These are phyloP conservation scores for Penicillium nucicola DNA, from an alignment of 495 filamentous ascomycete species.

Conservation along the genomic window DNA sequence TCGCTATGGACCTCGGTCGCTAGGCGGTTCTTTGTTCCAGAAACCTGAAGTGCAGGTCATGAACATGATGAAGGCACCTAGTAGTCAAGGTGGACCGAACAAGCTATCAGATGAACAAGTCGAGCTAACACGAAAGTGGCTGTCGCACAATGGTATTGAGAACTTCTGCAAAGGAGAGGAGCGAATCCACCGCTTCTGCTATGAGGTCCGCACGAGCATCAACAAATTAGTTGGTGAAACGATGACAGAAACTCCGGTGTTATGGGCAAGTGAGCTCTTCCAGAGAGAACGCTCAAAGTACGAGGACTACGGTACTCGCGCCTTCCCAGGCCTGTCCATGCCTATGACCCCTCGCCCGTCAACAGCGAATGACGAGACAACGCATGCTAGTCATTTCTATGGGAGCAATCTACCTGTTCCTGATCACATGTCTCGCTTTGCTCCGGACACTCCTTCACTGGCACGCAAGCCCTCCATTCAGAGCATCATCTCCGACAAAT, in stretches of 20 bases:
- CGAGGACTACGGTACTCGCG: constrained; percentile 56
- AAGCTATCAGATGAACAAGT: constrained; percentile 97
- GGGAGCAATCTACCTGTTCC: constrained; percentile 35
- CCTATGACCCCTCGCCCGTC: constrained; percentile 42
- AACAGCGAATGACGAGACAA: constrained; percentile 52
- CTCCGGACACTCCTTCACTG: constrained; percentile 35
- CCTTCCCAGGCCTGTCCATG: constrained; percentile 44
- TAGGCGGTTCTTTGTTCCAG: constrained; percentile 65
- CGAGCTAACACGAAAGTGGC: constrained; percentile 79
- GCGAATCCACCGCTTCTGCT: constrained; percentile 88
- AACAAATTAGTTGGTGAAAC: constrained; percentile 83
- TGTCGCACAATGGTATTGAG: constrained; percentile 76
- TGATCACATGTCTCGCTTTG: constrained; percentile 37
- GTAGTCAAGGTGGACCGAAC: constrained; percentile 84
- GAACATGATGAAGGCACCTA: constrained; percentile 78
- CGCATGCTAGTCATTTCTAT: constrained; percentile 26
- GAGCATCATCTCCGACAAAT: constrained; percentile 66
- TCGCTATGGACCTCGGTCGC: constrained; percentile 46
- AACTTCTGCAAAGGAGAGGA: constrained; percentile 97
- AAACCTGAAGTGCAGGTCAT: constrained; percentile 84
- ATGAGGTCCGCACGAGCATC: constrained; percentile 85
- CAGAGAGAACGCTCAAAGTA: constrained; percentile 72
- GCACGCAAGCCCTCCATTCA: constrained; percentile 51
- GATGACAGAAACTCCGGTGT: constrained; percentile 79
- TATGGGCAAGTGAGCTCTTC: constrained; percentile 92